Evolutionary conservation across 495 filamentous ascomycete species (phyloP), one percentile per base, ranked within the genome.

Genomic region (Mycothermus thermophilus): DNA sequence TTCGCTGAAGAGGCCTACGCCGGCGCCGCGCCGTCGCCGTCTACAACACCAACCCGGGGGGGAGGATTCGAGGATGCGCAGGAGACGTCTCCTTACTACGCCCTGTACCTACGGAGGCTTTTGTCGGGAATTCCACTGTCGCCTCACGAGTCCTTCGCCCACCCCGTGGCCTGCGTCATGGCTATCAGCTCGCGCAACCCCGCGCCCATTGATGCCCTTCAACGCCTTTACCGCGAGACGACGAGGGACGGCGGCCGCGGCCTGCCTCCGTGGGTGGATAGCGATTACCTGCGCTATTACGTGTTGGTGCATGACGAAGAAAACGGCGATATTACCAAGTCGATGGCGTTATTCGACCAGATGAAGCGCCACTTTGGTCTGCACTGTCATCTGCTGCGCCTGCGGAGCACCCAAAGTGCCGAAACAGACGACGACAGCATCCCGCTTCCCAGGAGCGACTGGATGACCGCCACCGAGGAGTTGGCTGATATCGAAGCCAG

Each of bases 271-370:
- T 97, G 85, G 78, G 76, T 95, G 1, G 72, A 88, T 43, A 75
- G 74, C 17, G 87, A 95, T 23, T 95, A 83, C 53, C 67, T 97
- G 34, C 71, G 90, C 35, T 97, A 97, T 51, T 96, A 97, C 57
- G 80, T 97, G 11, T 66, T 97, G 15, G 75, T 97, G n/a, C 92
- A 97, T 46, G 90, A 97, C 45, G 90, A 97, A 52, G 92, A 96
- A 42, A 71, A 69, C 27, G 86, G 93, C 48, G 86, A 96, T 48
- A 90, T 95, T 32, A 68, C 74, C 9, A 87, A 85, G 54, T 92
- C 78, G 21, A 92, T 81, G 51, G 71, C 70, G 27, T 64, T 95
- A 15, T 97, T 90, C 50, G 88, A 96, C 42, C 81, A 93, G 52
- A 97, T 97, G 90, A 96, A 96, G 58, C 72, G 87, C 17, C 84